Evolutionary conservation across 1,284 basidiomycete species (phyloP).

Genomic region (Golubevia sp.): DNA sequence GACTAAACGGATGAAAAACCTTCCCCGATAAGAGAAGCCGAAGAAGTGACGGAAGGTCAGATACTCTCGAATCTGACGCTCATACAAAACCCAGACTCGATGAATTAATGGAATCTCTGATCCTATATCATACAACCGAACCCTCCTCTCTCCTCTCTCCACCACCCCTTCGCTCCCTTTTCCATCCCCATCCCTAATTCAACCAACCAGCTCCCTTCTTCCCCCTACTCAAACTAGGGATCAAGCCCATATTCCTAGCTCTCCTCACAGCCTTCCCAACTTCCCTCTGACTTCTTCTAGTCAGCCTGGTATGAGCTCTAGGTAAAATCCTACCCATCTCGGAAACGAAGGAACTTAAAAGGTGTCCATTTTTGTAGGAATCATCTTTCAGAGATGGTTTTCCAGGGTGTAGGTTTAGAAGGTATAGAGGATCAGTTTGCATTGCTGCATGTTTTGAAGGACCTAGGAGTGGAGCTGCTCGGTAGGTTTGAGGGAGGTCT

Average conservation of each 20-base stretch:
- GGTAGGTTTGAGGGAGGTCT: no score
- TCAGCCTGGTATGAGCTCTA: constrained; percentile 37
- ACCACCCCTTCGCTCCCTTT: no score
- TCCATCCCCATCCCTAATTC: no score
- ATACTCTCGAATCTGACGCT: no score
- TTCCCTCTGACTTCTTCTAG: constrained; percentile 46
- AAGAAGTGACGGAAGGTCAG: no score
- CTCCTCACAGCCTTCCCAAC: constrained; percentile 55
- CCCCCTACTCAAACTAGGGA: constrained; percentile 17
- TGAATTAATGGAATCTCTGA: no score
- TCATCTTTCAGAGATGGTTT: constrained; percentile 20
- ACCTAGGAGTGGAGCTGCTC: constrained; percentile 33
- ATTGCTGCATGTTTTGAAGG: constrained; percentile 32
- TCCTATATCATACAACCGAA: no score
- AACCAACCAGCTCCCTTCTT: no score
- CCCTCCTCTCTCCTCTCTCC: no score
- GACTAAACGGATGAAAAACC: no score
- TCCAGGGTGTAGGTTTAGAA: constrained; percentile 39
- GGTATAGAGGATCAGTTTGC: constrained; percentile 35
- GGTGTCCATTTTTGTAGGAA: constrained; percentile 52
- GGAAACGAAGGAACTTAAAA: constrained; percentile 37
- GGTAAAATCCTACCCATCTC: constrained; percentile 55
- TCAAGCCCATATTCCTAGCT: constrained; percentile 49
- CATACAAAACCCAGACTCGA: no score
- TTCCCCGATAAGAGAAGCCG: no score